These are phyloP conservation scores for Penicillium ucsense DNA, from an alignment of 495 filamentous ascomycete species.

Conservation along the genomic window DNA sequence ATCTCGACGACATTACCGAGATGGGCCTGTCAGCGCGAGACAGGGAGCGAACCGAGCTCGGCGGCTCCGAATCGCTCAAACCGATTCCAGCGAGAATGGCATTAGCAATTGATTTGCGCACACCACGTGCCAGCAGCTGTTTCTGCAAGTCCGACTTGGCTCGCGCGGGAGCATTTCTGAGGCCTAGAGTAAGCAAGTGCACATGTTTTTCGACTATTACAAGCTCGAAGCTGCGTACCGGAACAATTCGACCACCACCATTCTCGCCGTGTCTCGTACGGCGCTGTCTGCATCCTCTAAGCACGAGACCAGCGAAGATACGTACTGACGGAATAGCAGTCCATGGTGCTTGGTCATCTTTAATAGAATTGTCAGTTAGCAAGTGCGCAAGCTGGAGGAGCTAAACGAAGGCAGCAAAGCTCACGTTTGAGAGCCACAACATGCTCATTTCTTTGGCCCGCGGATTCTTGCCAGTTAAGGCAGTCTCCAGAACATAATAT, in stretches of 20 bases:
- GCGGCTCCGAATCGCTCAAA: conserved; percentile 25
- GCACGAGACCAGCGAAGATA: conserved; percentile 70
- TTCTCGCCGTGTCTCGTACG: conserved; percentile 76
- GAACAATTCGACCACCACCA: conserved; percentile 75
- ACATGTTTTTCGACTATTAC: too few species aligned
- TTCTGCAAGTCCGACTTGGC: conserved; percentile 84
- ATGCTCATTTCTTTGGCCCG: conserved; percentile 74
- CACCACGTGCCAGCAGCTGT: conserved; percentile 66
- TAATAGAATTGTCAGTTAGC: conserved; percentile 3
- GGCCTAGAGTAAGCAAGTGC: background rate
- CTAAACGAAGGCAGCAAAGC: conserved; percentile 21
- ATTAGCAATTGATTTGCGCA: conserved; percentile 72
- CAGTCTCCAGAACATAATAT: conserved; percentile 64
- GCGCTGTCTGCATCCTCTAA: conserved; percentile 82
- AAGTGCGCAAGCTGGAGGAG: background rate
- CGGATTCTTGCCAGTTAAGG: conserved; percentile 68
- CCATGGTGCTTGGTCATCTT: conserved; percentile 71
- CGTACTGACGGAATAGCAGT: conserved; percentile 72
- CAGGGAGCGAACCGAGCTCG: conserved; percentile 25
- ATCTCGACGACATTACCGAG: conserved; percentile 19
- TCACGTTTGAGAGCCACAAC: conserved; percentile 64
- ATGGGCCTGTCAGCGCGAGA: conserved; percentile 35
- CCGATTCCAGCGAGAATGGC: conserved; percentile 67
- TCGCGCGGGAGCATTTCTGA: conserved; percentile 62
- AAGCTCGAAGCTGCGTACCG: conserved; percentile 37